Evolutionary conservation across 352 stramenopile genomes (phyloP).

Genomic region (Globisporangium megalacanthum): DNA sequence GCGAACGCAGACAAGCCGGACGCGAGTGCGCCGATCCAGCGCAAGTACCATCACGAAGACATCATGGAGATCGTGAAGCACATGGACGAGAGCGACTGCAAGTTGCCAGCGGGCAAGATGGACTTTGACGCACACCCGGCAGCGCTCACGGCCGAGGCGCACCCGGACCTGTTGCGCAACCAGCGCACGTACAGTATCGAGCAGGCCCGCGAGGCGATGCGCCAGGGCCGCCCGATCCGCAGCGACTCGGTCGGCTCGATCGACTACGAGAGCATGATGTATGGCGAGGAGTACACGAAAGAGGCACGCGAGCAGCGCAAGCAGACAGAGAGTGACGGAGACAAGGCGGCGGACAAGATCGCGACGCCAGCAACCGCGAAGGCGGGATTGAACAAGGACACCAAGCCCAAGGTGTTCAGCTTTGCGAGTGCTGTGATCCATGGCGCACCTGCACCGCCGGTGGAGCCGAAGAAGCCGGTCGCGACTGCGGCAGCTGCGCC

Average conservation of each 20-base stretch:
- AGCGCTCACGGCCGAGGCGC: conserved; percentile 67
- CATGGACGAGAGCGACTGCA: conserved; percentile 86
- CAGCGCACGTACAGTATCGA: conserved; percentile 92
- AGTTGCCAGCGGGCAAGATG: conserved; percentile 66
- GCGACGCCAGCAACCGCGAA: background rate
- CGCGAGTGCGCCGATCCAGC: conserved; percentile 40
- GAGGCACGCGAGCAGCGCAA: conserved; percentile 69
- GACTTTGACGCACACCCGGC: conserved; percentile 76
- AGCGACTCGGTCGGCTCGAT: conserved; percentile 85
- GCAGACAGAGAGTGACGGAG: conserved; percentile 25
- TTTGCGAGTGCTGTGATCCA: conserved; percentile 80
- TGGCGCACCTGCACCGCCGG: conserved; percentile 41
- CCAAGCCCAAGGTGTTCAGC: conserved; percentile 41
- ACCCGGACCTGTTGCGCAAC: conserved; percentile 85
- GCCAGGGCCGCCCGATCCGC: conserved; percentile 83
- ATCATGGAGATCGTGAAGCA: conserved; percentile 91
- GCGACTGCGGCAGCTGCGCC: conserved; percentile 3
- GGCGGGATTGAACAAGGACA: background rate
- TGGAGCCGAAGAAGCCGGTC: conserved; percentile 44
- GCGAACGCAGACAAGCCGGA: conserved; percentile 30
- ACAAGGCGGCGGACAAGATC: background rate
- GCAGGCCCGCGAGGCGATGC: conserved; percentile 86
- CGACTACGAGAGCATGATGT: conserved; percentile 89
- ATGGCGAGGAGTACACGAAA: conserved; percentile 87
- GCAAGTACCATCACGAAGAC: conserved; percentile 85